phyloP scores from a whole-genome alignment of 1,139 yeast genomes.

The Nakaseomyces glabratus region DNA sequence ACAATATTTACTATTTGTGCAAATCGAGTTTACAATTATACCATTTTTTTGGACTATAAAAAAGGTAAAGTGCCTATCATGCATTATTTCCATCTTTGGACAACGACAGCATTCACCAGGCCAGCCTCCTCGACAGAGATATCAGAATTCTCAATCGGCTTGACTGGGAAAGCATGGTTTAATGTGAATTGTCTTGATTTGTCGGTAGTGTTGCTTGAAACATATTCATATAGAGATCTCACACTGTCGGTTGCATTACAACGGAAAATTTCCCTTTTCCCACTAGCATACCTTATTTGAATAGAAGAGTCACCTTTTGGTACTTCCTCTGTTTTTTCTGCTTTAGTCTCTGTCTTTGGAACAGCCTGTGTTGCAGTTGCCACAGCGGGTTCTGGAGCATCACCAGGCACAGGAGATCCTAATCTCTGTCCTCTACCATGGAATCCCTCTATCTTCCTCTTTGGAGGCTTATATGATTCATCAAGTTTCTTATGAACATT shows the following conservation, averaged over 20 bases:
- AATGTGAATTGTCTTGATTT: constrained; percentile 49
- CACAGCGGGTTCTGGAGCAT: constrained; percentile 22
- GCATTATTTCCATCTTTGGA: constrained; percentile 75
- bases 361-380: constrained; percentile 15
- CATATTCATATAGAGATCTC: constrained; percentile 61
- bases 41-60: too few species aligned
- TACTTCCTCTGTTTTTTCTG: constrained; percentile 27
- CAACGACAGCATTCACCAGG: constrained; percentile 74
- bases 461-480: constrained; percentile 73
- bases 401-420: constrained; percentile 86
- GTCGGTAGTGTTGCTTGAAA: constrained; percentile 39
- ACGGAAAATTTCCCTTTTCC: constrained; percentile 56
- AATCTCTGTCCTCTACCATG: constrained; percentile 78
- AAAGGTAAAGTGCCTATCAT: too few species aligned
- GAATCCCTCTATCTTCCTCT: constrained; percentile 61
- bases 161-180: constrained; percentile 78
- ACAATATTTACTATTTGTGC: too few species aligned
- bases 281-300: constrained; percentile 81
- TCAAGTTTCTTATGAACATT: constrained; percentile 72
- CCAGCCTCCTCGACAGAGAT: constrained; percentile 65
- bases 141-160: constrained; percentile 52
- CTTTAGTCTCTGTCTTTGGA: constrained; percentile 8
- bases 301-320: constrained; percentile 64
- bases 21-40: too few species aligned
- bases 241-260: constrained; percentile 63